Conservation (phyloP, 176 grass and related monocot species). For the Poa annua region DNA sequence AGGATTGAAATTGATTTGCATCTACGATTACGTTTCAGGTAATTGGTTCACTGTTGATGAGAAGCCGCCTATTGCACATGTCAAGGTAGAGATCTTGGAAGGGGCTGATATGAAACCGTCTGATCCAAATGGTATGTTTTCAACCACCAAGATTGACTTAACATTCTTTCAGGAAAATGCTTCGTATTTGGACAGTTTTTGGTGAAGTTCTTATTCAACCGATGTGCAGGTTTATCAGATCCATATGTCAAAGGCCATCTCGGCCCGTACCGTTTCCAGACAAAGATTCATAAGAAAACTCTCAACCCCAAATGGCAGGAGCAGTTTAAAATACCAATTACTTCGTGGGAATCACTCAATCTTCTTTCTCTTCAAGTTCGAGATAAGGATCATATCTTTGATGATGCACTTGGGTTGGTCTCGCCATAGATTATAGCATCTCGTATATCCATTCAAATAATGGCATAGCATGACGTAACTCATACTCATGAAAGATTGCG, state of each 20-base stretch:
- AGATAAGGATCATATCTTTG: conserved; percentile 92
- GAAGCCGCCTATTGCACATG: conserved; percentile 72
- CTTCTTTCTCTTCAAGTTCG: conserved; percentile 83
- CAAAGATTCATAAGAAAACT: conserved; percentile 96
- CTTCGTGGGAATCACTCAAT: conserved; percentile 81
- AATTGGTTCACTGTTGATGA: conserved; percentile 85
- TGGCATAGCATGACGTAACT: neutral
- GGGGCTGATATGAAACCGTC: conserved; percentile 94
- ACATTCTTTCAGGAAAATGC: conserved; percentile 8
- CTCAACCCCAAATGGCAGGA: conserved; percentile 89
- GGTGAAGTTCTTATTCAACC: neutral
- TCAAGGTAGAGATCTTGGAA: conserved; percentile 87
- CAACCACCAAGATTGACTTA: neutral
- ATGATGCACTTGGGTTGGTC: conserved; percentile 91
- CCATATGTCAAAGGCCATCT: conserved; percentile 87
- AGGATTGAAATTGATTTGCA: conserved; percentile 12
- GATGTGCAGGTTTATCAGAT: conserved; percentile 76
- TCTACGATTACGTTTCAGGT: conserved; percentile 54
- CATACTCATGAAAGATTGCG: neutral
- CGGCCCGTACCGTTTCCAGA: conserved; percentile 79
- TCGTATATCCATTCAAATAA: conserved; percentile 11
- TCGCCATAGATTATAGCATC: conserved; percentile 4
- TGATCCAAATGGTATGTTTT: conserved; percentile 82
- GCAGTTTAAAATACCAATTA: conserved; percentile 92
- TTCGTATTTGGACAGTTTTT: conserved; percentile 6